Evolutionary conservation across 2,329 filamentous ascomycete genomes (phyloP), one percentile per base, ranked within the genome.

Genomic region (Cytospora piceae): DNA sequence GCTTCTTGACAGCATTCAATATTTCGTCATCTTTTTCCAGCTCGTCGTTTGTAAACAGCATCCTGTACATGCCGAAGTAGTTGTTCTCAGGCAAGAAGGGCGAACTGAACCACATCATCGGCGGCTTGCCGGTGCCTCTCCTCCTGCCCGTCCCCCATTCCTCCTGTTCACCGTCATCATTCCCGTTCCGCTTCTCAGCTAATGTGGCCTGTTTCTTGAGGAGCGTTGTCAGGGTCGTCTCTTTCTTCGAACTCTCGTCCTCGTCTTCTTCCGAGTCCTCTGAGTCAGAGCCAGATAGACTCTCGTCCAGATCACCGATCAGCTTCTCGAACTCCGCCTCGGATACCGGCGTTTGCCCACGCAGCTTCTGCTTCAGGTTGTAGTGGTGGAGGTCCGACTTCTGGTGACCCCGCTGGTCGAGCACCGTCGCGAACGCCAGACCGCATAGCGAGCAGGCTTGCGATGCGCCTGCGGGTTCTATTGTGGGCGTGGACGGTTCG

Each of bases 341-440:
- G 1, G 87, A 86, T 1, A 97, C 90, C 0, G 91, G 78, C 12
- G 83, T 84, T 65, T 84, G 83, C 0, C 92, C 92, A 56, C 92
- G 88, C 64, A 97, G 80, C 80, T 92, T 96, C 75, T 94, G 91
- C 78, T 97, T 98, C 68, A 98, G 79, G 75, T 99, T 99, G 79
- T 97, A 99, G 70, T 90, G 86, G 76, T 99, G 95, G 58, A 96
- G 83, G 73, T 99, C 95, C 12, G 94, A 97, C 72, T 92, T 91
- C 65, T 92, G 88, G 77, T 99, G 95, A 66, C 87, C 85, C 68
- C 92, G 87, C 75, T 98, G 94, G 68, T 98, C 94, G 67, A 88
- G 83, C 9, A 96, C 83, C 12, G 84, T 89, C 37, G 83, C 74
- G 72, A 96, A 97, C 6, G 84, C 81, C 46, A 93, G 83, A 49